Evolutionary conservation across 164 flowering plant species (phyloP).

Genomic region (Vitis amurensis): DNA sequence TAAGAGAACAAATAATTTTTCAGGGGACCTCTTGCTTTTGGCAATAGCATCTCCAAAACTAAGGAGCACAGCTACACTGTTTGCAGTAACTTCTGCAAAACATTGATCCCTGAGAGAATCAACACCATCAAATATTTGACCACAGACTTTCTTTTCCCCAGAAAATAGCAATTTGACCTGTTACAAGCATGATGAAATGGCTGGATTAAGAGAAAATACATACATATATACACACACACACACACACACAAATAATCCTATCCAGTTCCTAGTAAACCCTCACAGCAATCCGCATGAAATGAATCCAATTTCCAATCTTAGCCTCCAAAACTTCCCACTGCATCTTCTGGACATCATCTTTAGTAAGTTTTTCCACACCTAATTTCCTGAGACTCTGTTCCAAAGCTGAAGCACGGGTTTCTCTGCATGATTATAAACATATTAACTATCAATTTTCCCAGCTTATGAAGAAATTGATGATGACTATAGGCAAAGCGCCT

Average conservation of each 20-base stretch:
- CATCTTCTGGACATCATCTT: slow-evolving; percentile 96
- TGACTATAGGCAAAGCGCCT: too few species aligned
- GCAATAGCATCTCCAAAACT: slow-evolving; percentile 99
- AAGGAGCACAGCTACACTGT: slow-evolving; percentile 78
- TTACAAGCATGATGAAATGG: slow-evolving; percentile 24
- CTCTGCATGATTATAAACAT: slow-evolving; percentile 44
- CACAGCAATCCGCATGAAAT: slow-evolving; percentile 87
- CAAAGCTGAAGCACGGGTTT: slow-evolving; percentile 72
- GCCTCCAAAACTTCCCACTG: slow-evolving; percentile 96
- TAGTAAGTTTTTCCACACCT: slow-evolving; percentile 85
- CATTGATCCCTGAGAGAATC: slow-evolving; percentile 70
- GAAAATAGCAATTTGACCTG: slow-evolving; percentile 93
- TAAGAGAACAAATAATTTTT: slow-evolving; percentile 86
- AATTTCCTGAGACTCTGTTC: slow-evolving; percentile 84
- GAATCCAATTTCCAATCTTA: slow-evolving; percentile 93
- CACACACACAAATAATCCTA: background rate
- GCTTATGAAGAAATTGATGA: background rate
- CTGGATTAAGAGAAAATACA: slow-evolving; percentile 4
- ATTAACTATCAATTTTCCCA: background rate
- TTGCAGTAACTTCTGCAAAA: slow-evolving; percentile 87
- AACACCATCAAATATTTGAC: slow-evolving; percentile 81
- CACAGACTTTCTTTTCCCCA: slow-evolving; percentile 82
- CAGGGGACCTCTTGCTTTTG: slow-evolving; percentile 96
- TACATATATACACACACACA: background rate
- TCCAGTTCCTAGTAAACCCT: slow-evolving; percentile 23